Evolutionary conservation across 202 grass and related monocot species (phyloP), one percentile per base, ranked within the genome.

Genomic region (Saccharum hybrid): DNA sequence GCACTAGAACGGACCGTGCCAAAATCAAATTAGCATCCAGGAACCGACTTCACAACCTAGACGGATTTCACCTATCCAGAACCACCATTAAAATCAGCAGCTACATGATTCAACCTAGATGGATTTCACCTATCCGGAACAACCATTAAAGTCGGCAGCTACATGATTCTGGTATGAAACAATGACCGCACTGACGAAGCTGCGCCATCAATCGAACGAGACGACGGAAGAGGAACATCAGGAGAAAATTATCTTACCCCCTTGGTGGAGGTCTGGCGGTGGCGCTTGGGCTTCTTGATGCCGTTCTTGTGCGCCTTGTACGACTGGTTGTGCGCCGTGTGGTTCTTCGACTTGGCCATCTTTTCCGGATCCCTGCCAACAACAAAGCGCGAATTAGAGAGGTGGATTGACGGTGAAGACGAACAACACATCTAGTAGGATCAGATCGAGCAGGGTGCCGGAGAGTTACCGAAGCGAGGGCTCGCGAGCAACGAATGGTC

Each of bases 301-400:
- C 96, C 96, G 81, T 98, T 98, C 87, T 66, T 98, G 83, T 98
- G 96, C 60, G 96, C 96, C 82, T 98, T 98, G 91, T 88, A 89
- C 7, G 92, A 96, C 83, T 96, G 96, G 91, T 98, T 98, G 89
- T 98, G 96, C 61, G 96, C 96, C 45, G 96, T 98, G 86, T 98
- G 96, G 79, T 98, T 98, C 93, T 98, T 98, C 76, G 96, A 98
- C 89, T 98, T 98, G 86, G 96, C 96, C 96, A 98, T 98, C 83
- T 28, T 4, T 11, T 26, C 46, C 83, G 60, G 36, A 72, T 86
- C 68, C 63, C 49, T 62, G 11, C 49, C n/a, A 18, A 60, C 28
- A 28, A 28, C 34, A 81, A 70, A 68, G 22, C 4, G 10, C 6
- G 12, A 13, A 51, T 49, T 3, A 16, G 31, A 60, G 56, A 9